Evolutionary conservation across 2,329 filamentous ascomycete species (phyloP).

Genomic region (Cercospora citrullina): DNA sequence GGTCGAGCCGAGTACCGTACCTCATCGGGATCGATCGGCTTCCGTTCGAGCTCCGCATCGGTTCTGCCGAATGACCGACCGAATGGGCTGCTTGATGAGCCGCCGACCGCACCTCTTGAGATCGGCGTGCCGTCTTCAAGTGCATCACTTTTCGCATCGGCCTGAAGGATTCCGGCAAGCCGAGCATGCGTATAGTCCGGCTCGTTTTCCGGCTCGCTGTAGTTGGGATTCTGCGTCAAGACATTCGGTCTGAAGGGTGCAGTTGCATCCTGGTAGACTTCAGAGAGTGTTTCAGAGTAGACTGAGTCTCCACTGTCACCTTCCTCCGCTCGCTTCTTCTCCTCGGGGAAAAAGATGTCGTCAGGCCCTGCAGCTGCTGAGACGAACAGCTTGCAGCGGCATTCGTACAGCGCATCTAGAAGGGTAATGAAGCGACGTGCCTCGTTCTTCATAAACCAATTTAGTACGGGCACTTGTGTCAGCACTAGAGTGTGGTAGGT

Average conservation of each 20-base stretch:
- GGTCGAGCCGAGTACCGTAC: slow-evolving; percentile 36
- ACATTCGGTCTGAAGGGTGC: slow-evolving; percentile 79
- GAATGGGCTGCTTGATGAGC: slow-evolving; percentile 38
- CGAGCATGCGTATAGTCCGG: slow-evolving; percentile 42
- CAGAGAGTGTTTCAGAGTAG: slow-evolving; percentile 65
- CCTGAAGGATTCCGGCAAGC: slow-evolving; percentile 41
- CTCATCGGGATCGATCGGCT: slow-evolving; percentile 39
- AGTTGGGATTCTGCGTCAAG: slow-evolving; percentile 57
- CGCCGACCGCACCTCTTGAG: slow-evolving; percentile 26
- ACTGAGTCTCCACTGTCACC: slow-evolving; percentile 51
- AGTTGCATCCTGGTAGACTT: slow-evolving; percentile 76
- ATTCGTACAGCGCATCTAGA: slow-evolving; percentile 77
- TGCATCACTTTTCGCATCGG: slow-evolving; percentile 47
- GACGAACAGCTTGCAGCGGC: slow-evolving; percentile 73
- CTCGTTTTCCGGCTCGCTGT: slow-evolving; percentile 37
- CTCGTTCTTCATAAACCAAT: slow-evolving; percentile 72
- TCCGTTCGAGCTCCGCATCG: slow-evolving; percentile 38
- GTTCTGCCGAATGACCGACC: slow-evolving; percentile 37
- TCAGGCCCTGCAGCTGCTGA: slow-evolving; percentile 68
- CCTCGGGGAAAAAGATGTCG: slow-evolving; percentile 73
- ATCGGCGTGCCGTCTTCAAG: slow-evolving; percentile 45
- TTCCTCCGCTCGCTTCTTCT: slow-evolving; percentile 25
- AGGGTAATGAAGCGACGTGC: slow-evolving; percentile 69
- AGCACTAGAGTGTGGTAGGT: slow-evolving; percentile 77
- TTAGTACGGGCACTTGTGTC: slow-evolving; percentile 67